Conservation (phyloP, 345 rosid species). For the Excoecaria cochinchinensis region DNA sequence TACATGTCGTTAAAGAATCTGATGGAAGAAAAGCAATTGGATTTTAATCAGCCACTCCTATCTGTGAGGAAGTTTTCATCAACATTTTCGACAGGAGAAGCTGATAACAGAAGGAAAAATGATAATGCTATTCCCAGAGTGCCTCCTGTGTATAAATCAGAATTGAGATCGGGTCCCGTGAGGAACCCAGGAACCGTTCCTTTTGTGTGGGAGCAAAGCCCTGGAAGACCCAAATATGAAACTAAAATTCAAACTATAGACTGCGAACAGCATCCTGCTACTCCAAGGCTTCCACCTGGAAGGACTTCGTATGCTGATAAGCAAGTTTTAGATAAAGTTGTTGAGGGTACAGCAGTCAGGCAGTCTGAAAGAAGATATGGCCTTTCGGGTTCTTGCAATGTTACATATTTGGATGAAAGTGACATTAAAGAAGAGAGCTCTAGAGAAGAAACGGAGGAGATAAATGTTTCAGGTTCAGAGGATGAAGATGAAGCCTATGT, state of each 20-base stretch:
- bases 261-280: slow-evolving; percentile 33
- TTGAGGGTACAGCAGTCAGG: slow-evolving; percentile 18
- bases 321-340: slow-evolving; percentile 24
- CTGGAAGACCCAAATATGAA: slow-evolving; percentile 78
- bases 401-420: slow-evolving; percentile 14
- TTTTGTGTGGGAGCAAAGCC: slow-evolving; percentile 80
- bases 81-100: slow-evolving; percentile 32
- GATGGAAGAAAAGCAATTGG: slow-evolving; percentile 81
- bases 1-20: slow-evolving; percentile 40
- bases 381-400: slow-evolving; percentile 18
- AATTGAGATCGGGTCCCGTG: slow-evolving; percentile 82
- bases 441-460: slow-evolving; percentile 32
- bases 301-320: slow-evolving; percentile 38
- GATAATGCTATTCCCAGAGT: slow-evolving; percentile 34
- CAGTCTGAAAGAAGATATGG: slow-evolving; percentile 12
- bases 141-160: slow-evolving; percentile 69
- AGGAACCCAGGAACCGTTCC: slow-evolving; percentile 87
- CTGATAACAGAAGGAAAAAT: slow-evolving; percentile 44
- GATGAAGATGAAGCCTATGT: slow-evolving; percentile 40
- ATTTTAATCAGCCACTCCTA: slow-evolving; percentile 74
- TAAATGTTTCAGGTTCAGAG: slow-evolving; percentile 27
- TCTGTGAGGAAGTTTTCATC: slow-evolving; percentile 65
- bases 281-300: slow-evolving; percentile 92
- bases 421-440: slow-evolving; percentile 24
- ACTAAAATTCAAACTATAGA: slow-evolving; percentile 28